Base-by-base conservation (phyloP, 306 rosid species). In the Trifolium repens region DNA sequence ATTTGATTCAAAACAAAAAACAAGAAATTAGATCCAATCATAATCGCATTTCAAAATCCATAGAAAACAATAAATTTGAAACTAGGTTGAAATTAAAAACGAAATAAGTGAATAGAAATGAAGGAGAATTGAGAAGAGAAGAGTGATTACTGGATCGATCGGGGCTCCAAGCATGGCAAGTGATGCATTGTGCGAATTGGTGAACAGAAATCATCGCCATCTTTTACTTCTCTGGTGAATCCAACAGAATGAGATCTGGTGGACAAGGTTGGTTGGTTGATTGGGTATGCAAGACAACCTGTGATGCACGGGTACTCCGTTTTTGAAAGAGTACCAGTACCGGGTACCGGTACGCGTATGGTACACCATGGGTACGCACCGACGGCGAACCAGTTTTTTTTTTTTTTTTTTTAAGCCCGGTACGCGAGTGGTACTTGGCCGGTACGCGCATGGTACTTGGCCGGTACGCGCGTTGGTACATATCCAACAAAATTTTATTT, bases 141-240 rank as follows among this genome's bases (percentile, higher is more conserved):
- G 15, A 74, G 50, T 46, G 49, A 5, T 16, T 89, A 92, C 98
- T 96, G 10, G 99, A 90, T 57, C 80, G 83, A 37, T 92, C 98
- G 16, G 98, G 90, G 78, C 99, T 89, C 99, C 98, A 96, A 57
- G 90, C 92, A 66, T 96, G 99, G 85, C 91, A 90, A 65, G 96
- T 92, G 87, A 96, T 88, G 88, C 87, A 85, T 77, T 81, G 87
- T 52, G 96, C 98, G 75, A 96, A 79, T 80, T 81, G 88, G 81
- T 96, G 92, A 80, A 88, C 93, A 32, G 88, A 75, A 57, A 80
- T 86, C 13, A 89, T 92, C 81, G 96, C 84, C 99, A 96, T 92
- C 67, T 24, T 24, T 61, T 16, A 35, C 35, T 59, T 40, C 49
- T 64, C 37, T 54, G 61, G 4, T 59, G 79, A 17, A 70, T 0